A percentile compares a stretch with the other conserved stretches of the same genome.
phyloP scores from a whole-genome alignment of 441 rosid species.

The Erysimum cheiri region DNA sequence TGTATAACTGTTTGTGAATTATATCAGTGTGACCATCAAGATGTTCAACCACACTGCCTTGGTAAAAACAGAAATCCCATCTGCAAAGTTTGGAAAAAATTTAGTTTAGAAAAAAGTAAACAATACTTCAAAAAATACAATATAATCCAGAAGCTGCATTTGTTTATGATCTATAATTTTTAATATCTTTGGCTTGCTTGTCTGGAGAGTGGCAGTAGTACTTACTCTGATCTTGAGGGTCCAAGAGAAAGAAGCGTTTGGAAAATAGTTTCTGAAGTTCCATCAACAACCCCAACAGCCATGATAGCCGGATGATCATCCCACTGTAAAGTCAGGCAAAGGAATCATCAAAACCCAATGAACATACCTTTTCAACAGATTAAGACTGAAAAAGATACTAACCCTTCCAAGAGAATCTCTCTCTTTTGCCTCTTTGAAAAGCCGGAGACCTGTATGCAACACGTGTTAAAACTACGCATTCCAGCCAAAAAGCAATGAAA shows the following conservation, averaged over 20 bases:
- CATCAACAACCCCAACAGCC: constrained; percentile 98
- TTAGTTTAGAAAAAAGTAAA: constrained; percentile 27
- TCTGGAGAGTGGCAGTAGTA: constrained; percentile 25
- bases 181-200: constrained; percentile 6
- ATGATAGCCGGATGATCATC: constrained; percentile 98
- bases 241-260: constrained; percentile 97
- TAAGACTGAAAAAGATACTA: constrained; percentile 40
- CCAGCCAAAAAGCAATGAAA: constrained; percentile 27
- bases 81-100: constrained; percentile 52
- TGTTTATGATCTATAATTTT: not conserved
- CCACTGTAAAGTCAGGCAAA: constrained; percentile 59
- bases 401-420: constrained; percentile 79
- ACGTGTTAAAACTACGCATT: constrained; percentile 35
- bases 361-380: not conserved
- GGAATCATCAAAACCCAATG: constrained; percentile 17
- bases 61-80: constrained; percentile 98
- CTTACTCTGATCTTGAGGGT: constrained; percentile 94
- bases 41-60: constrained; percentile 90
- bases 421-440: constrained; percentile 95
- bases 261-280: constrained; percentile 94
- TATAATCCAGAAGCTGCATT: constrained; percentile 7
- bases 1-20: constrained; percentile 83
- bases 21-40: constrained; percentile 98
- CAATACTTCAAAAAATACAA: not conserved
- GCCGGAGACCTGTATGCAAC: constrained; percentile 73